Evolutionary conservation across 306 rosid species (phyloP).

Genomic region (Trichosanthes cucumerina): DNA sequence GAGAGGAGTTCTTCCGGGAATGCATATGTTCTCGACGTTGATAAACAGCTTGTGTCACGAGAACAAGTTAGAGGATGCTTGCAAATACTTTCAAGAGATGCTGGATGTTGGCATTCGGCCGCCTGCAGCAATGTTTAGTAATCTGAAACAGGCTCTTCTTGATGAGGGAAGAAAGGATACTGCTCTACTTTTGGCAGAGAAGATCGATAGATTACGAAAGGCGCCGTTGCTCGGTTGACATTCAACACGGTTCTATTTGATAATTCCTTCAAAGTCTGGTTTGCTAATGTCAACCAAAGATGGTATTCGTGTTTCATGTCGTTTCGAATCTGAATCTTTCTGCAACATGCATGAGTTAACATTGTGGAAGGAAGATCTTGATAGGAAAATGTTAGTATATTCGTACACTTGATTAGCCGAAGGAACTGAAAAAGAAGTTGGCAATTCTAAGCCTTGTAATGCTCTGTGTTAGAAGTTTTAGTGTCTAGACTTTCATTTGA

Average conservation of each 20-base stretch:
- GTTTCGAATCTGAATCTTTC: neutral
- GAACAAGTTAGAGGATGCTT: slow-evolving; percentile 58
- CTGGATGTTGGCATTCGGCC: slow-evolving; percentile 71
- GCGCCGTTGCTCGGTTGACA: slow-evolving; percentile 28
- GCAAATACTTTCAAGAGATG: slow-evolving; percentile 71
- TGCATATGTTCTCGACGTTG: slow-evolving; percentile 74
- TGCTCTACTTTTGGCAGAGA: slow-evolving; percentile 23
- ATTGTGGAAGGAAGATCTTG: neutral
- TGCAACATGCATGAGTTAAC: too few relatives aligned
- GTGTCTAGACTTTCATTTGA: too few relatives aligned
- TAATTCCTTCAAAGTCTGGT: neutral
- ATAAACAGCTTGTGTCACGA: slow-evolving; percentile 46
- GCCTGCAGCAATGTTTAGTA: slow-evolving; percentile 47
- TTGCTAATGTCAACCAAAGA: neutral
- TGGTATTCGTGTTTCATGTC: neutral
- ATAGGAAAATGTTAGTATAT: neutral
- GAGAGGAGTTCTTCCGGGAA: slow-evolving; percentile 59
- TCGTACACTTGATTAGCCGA: neutral
- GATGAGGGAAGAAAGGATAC: slow-evolving; percentile 39
- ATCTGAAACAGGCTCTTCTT: slow-evolving; percentile 44
- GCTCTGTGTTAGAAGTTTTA: neutral
- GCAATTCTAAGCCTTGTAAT: neutral
- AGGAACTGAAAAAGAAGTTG: neutral
- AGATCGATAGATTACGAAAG: slow-evolving; percentile 56
- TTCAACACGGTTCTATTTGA: neutral